phyloP scores from a whole-genome alignment of 2,329 filamentous ascomycete species.

The Exophiala sp. region DNA sequence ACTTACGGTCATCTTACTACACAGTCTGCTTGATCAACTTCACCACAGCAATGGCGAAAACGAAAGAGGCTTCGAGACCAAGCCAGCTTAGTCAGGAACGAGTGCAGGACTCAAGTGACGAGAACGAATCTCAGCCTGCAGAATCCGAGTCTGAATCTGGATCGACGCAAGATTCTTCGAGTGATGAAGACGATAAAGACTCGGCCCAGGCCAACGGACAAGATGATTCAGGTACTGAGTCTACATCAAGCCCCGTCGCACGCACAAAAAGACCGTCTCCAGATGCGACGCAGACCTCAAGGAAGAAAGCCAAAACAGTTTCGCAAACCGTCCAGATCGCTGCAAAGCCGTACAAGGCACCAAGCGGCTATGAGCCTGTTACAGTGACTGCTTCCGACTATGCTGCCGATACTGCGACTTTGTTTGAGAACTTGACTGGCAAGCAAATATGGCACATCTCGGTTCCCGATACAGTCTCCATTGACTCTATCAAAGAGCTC shows the following conservation, averaged over 20 bases:
- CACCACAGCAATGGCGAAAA: slow-evolving; percentile 7
- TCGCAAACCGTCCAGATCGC: slow-evolving; percentile 24
- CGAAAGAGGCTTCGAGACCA: not conserved
- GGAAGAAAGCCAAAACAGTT: slow-evolving; percentile 5
- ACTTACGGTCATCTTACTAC: not conserved
- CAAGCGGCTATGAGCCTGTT: slow-evolving; percentile 41
- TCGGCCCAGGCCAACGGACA: not conserved
- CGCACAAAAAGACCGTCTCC: slow-evolving; percentile 15
- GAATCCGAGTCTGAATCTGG: slow-evolving; percentile 7
- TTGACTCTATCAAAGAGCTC: slow-evolving; percentile 45
- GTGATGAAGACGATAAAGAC: not conserved
- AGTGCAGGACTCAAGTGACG: slow-evolving; percentile 23
- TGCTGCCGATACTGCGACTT: slow-evolving; percentile 4
- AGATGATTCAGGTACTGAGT: slow-evolving; percentile 7
- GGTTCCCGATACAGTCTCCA: slow-evolving; percentile 42
- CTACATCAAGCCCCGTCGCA: slow-evolving; percentile 7
- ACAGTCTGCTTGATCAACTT: too few species aligned
- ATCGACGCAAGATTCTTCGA: not conserved
- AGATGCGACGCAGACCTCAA: not conserved
- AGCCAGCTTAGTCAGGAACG: slow-evolving; percentile 21
- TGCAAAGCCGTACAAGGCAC: slow-evolving; percentile 40
- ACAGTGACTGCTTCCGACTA: slow-evolving; percentile 14
- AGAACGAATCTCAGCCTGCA: slow-evolving; percentile 4
- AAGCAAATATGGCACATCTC: slow-evolving; percentile 50
- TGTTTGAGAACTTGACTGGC: slow-evolving; percentile 31